Evolutionary conservation across 495 filamentous ascomycete genomes (phyloP), one percentile per base, ranked within the genome.

Genomic region (Bacidia gigantensis): DNA sequence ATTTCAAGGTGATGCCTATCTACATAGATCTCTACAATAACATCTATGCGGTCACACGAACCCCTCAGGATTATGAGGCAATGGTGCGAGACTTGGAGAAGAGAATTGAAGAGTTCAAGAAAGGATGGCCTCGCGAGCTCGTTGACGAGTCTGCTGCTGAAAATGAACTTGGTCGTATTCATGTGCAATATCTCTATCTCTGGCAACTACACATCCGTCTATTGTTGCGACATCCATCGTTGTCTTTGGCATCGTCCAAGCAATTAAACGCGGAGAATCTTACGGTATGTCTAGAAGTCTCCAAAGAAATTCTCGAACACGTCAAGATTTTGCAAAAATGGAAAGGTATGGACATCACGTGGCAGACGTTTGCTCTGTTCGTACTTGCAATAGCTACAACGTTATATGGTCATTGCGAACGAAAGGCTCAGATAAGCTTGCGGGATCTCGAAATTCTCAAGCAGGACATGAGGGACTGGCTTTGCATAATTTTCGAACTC

Each of bases 291-390:
- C 76, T 87, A 21, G 78, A 82, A 17, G 72, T 78, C 22, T 75
- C 82, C 32, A 72, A 71, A 55, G 71, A 76, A 49, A 77, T 88
- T 58, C 69, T 90, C 17, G 66, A 70, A 45, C 72, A 76, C 39
- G 72, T 84, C 11, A 66, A 70, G 24, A 68, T 74, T 42, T 61
- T 89, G 23, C 72, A 76, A 45, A 74, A 76, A 60, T 80, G 70
- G 22, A 71, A 80, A 60, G 80, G 80, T 54, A 65, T 88, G n/a
- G 86, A 90, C 57, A 85, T 81, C 11, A 86, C 84, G n/a, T 89
- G 84, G 84, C 82, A 85, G 54, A 80, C 79, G 52, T 65, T 73
- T 46, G 78, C 83, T 0, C 73, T 84, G 20, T 87, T 86, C 60
- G 70, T 88, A 7, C 76, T 83, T 26, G 83, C 83, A 3, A 80